A percentile compares a stretch with the other conserved stretches of the same genome.
Evolutionary conservation across 2,329 filamentous ascomycete species (phyloP).

Genomic region (Aspergillus phoenicis): DNA sequence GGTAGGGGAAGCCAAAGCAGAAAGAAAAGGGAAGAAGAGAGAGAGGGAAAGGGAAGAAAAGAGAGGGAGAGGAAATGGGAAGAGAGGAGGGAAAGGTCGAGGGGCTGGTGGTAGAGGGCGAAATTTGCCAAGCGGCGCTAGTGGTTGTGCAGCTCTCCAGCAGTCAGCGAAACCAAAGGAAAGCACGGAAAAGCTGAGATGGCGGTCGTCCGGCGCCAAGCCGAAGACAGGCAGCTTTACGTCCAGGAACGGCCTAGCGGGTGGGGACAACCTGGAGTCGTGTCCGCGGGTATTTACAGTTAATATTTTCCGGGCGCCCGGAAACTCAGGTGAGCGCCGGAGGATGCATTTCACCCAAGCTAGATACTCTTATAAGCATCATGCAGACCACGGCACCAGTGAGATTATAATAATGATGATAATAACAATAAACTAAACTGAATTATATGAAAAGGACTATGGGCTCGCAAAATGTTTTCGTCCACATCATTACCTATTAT

Average conservation of each 20-base stretch:
- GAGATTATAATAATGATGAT: no score
- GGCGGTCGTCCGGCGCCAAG: constrained; percentile 31
- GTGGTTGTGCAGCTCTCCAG: constrained; percentile 39
- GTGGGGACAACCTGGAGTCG: constrained; percentile 30
- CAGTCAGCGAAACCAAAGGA: constrained; percentile 28
- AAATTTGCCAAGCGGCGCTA: constrained; percentile 38
- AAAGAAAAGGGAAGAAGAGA: constrained; percentile 9
- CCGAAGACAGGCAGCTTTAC: constrained; percentile 26
- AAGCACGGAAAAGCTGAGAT: constrained; percentile 30
- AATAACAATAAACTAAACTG: no score
- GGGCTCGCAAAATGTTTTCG: no score
- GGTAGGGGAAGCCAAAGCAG: constrained; percentile 7
- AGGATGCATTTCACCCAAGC: constrained; percentile 11
- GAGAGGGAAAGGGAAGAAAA: constrained; percentile 16
- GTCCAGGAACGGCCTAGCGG: constrained; percentile 33
- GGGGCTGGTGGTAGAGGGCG: constrained; percentile 36
- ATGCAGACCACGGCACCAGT: constrained; percentile 9
- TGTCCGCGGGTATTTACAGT: constrained; percentile 32
- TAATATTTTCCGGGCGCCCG: constrained; percentile 30
- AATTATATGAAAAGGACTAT: no score
- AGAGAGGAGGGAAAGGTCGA: constrained; percentile 28
- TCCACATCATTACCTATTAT: not conserved
- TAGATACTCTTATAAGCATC: not conserved
- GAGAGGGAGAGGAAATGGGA: constrained; percentile 20
- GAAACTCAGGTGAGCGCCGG: constrained; percentile 15